Conservation (phyloP, 139 green algal species). For the Chlamydomonas urium region DNA sequence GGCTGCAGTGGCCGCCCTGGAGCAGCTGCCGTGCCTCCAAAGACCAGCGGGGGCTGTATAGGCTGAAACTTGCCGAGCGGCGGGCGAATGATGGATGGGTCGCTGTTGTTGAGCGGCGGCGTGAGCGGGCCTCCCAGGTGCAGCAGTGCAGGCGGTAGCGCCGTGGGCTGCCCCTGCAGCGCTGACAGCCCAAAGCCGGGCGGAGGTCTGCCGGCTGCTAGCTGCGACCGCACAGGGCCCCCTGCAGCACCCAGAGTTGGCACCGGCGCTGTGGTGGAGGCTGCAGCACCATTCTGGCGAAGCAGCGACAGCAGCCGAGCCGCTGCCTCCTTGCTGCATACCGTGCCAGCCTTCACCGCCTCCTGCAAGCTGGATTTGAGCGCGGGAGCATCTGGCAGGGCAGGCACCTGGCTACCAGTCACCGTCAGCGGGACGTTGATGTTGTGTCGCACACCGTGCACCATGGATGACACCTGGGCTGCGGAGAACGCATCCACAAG, state of each 20-base stretch:
- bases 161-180: too few relatives aligned
- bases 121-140: not conserved
- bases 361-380: slow-evolving; percentile 30
- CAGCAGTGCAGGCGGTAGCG: not conserved
- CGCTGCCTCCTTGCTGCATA: slow-evolving; percentile 38
- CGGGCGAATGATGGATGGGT: not conserved
- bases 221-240: too few relatives aligned
- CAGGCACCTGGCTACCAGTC: not conserved
- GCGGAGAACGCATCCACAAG: slow-evolving; percentile 10
- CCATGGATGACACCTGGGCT: slow-evolving; percentile 14
- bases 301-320: slow-evolving; percentile 39
- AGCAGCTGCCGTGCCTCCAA: too few relatives aligned
- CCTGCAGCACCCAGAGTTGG: too few relatives aligned
- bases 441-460: slow-evolving; percentile 31
- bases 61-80: slow-evolving; percentile 14
- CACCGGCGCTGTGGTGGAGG: not conserved
- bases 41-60: slow-evolving; percentile 10
- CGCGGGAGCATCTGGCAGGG: not conserved
- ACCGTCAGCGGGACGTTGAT: slow-evolving; percentile 40
- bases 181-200: too few relatives aligned
- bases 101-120: not conserved
- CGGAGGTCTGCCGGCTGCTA: too few relatives aligned
- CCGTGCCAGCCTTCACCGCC: slow-evolving; percentile 22
- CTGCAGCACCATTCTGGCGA: slow-evolving; percentile 20
- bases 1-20: too few relatives aligned